Evolutionary conservation across 208 protist genomes (phyloP).

Genomic region (Trypanosoma cruzi): DNA sequence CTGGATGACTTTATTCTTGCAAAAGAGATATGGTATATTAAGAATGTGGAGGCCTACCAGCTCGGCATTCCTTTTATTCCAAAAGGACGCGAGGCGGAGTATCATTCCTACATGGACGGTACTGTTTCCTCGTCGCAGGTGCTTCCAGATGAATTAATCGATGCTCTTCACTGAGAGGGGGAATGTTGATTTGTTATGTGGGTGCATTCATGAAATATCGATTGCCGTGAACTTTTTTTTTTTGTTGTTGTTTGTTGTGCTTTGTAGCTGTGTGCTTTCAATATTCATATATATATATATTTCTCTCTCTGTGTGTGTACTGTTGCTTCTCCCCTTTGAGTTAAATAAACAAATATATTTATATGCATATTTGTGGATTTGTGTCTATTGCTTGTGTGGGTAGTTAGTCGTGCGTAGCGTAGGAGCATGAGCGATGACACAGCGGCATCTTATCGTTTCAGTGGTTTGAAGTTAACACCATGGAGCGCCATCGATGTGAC

Average conservation of each 20-base stretch:
- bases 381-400: no score
- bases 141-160: conserved; percentile 55
- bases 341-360: no score
- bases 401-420: no score
- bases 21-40: conserved; percentile 93
- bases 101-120: conserved; percentile 65
- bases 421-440: not conserved
- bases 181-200: not conserved
- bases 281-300: conserved; percentile 20
- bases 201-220: not conserved
- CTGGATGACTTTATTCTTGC: conserved; percentile 86
- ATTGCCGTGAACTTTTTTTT: no score
- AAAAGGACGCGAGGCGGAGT: conserved; percentile 69
- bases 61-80: conserved; percentile 79
- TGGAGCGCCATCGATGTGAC: conserved; percentile 19
- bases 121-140: conserved; percentile 27
- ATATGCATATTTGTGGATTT: no score
- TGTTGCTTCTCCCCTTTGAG: no score
- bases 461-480: conserved; percentile 41
- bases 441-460: conserved; percentile 30
- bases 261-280: no score
- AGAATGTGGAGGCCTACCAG: conserved; percentile 91
- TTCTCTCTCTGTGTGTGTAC: conserved; percentile 4
- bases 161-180: conserved; percentile 39
- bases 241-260: no score